Evolutionary conservation across 805 yeast species (phyloP), one percentile per base, ranked within the genome.

Genomic region (Cyberlindnera samutprakarnensis): DNA sequence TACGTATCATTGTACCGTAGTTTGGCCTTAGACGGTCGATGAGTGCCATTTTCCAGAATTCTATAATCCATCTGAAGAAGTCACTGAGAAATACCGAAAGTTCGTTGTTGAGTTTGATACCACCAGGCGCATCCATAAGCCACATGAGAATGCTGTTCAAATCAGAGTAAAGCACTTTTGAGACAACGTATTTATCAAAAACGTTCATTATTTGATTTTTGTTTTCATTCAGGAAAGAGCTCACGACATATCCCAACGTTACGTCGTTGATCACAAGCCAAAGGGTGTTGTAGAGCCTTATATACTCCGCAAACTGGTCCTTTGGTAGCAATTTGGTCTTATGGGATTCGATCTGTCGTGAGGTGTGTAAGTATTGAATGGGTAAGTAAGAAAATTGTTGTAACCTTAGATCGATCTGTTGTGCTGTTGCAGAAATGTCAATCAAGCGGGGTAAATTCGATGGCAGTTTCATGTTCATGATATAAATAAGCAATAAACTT

Each of bases 121-220:
- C 98, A 12, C 90, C 95, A 0, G 98, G 98, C 47, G 88, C 82
- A 39, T 76, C 70, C 64, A 87, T 85, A 23, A 92, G 64, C 88
- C 94, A 82, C 0, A 61, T 43, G 4, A 88, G 74, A 23, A 77
- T 52, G 3, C 50, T 38, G 14, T 65, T 57, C 26, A 78, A 56
- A n/a, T 64, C 62, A 21, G 59, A 49, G 33, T 72, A 71, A 11
- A 79, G 40, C 2, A 64, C 36, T 16, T 48, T 49, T 24, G 66
- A 58, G 11, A 75, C 55, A 5, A 58, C 18, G 5, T 31, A 25
- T n/a, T 54, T 38, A 26, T 52, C 49, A 23, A 68, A 31, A 32
- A 43, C 51, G 2, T 42, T 38, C 2, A 59, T 35, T 18, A 55
- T 38, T 9, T 22, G 30, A 1, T 44, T 51, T 37, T 58, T 53